phyloP scores from a whole-genome alignment of 495 filamentous ascomycete species.

The Penicillium desertorum region DNA sequence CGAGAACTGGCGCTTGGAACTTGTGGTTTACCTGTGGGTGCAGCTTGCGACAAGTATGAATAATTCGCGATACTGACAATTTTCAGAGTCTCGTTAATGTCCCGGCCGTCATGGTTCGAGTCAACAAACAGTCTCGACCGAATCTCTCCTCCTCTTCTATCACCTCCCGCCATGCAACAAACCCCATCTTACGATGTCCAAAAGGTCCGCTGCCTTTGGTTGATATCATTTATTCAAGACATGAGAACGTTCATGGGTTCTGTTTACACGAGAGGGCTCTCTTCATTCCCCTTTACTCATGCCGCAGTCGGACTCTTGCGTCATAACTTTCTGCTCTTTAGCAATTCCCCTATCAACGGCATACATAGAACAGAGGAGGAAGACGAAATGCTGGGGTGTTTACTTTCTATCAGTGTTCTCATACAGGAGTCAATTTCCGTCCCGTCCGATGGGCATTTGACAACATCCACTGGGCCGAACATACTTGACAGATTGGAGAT shows the following conservation, averaged over 20 bases:
- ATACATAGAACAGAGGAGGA: conserved; percentile 9
- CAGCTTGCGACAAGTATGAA: background rate
- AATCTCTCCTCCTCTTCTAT: conserved; percentile 8
- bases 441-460: background rate
- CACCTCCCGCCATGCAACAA: conserved; percentile 8
- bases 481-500: conserved; percentile 18
- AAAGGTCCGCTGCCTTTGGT: conserved; percentile 31
- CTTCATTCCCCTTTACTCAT: conserved; percentile 18
- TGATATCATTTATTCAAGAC: conserved; percentile 36
- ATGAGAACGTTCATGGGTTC: conserved; percentile 32
- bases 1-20: conserved; percentile 28
- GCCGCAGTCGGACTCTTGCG: conserved; percentile 25
- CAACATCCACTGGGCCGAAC: conserved; percentile 4
- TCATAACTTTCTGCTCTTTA: conserved; percentile 13
- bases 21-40: conserved; percentile 32
- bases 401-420: conserved; percentile 28
- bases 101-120: conserved; percentile 32
- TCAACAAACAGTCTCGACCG: conserved; percentile 25
- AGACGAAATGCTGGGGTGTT: conserved; percentile 22
- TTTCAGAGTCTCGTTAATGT: conserved; percentile 30
- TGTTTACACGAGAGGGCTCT: conserved; percentile 20
- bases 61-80: conserved; percentile 3
- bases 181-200: conserved; percentile 21
- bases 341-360: background rate
- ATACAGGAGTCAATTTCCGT: conserved; percentile 30